Base-by-base conservation (phyloP, 371 early-diverging fungal genomes). In the Mortierella sp. region DNA sequence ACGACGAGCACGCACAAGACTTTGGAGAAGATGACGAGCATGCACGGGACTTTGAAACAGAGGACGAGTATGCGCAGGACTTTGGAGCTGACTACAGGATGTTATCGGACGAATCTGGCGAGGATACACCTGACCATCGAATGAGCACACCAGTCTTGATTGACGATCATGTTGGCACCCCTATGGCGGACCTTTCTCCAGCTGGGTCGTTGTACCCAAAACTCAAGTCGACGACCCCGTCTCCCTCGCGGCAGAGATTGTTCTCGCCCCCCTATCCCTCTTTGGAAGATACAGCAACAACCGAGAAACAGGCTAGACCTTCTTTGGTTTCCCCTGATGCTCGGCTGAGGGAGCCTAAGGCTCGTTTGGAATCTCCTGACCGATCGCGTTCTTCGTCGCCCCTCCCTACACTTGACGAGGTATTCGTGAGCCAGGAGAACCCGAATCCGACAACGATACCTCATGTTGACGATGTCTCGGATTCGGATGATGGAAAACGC, bases 121-220 rank as follows among this genome's bases (percentile, higher is more conserved):
- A 74, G 26, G 34, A 57, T n/a, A 44, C 21, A 26, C 31, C 9
- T 47, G 24, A 10, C 3, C 34, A 1, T 19, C 75, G 44, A 28
- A 14, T 21, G 48, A 6, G 60, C 26, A 14, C 2, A 24, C 3
- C 74, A 11, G 8, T 3, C 38, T 0, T 24, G n/a, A 76, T 76
- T 50, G 76, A 76, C 24, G 68, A 76, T 24, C 65, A 76, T 65
- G 26, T 68, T 19, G 70, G 54, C 19, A 71, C 55, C 1, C 70
- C 60, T 57, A 11, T 48, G 26, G 71, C 55, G 11, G 38, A 55
- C 7, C 31, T 48, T 7, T 72, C 72, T 42, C 77, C 77, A 19
- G n/a, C 50, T 19, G 72, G 47, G 2, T 19, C 70, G 0, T 45
- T 71, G 5, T 70, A 55, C 31, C 77, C 70, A 55, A 21, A 24